Conservation (phyloP, 345 rosid genomes). For the Lenwebbia sp. region DNA sequence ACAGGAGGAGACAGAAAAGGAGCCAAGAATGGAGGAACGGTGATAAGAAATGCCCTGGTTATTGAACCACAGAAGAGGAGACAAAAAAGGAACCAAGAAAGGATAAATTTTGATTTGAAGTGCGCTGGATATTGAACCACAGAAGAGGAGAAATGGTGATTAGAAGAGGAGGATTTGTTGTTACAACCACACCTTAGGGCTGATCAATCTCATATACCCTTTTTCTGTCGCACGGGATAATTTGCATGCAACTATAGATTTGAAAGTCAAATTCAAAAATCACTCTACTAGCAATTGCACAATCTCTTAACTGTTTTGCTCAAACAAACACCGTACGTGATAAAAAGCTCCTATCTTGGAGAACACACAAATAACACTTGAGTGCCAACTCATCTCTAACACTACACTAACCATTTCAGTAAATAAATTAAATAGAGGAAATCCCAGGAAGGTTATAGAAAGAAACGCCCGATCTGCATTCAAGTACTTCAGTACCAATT, state of each 20-base stretch:
- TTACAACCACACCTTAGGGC: neutral
- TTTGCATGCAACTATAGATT: neutral
- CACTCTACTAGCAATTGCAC: neutral
- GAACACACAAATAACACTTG: neutral
- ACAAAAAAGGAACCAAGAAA: neutral
- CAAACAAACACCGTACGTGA: neutral
- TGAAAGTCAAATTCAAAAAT: neutral
- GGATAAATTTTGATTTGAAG: neutral
- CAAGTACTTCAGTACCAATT: too few species aligned
- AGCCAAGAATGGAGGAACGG: neutral
- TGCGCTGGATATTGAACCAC: neutral
- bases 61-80: neutral
- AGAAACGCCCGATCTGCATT: neutral
- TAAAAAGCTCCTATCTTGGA: neutral
- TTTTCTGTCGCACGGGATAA: neutral
- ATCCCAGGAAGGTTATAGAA: neutral
- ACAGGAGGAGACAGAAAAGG: neutral
- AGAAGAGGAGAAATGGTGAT: neutral
- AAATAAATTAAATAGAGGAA: neutral
- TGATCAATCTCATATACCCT: neutral
- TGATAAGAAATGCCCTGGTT: neutral
- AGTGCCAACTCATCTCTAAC: neutral
- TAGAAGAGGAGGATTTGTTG: neutral
- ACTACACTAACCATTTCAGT: neutral
- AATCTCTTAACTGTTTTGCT: neutral